Conservation (phyloP, 2,329 filamentous ascomycete species). For the Raffaelea deltoideospora region DNA sequence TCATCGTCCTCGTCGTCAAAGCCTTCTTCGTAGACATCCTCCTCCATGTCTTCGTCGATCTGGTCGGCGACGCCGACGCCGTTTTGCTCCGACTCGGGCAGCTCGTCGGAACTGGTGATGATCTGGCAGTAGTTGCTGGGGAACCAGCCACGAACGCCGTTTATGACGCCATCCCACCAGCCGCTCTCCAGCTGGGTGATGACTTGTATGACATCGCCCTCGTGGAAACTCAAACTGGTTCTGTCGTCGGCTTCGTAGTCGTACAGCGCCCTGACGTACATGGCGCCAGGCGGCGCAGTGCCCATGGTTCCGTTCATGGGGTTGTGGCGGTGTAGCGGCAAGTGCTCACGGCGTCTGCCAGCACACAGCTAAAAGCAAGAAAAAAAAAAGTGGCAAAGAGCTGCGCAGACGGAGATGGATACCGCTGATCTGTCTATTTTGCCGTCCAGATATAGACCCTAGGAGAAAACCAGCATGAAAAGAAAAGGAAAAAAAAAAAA, state of each 20-base stretch:
- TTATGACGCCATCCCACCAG: conserved; percentile 99
- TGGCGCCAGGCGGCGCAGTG: conserved; percentile 46
- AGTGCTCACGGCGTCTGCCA: not conserved
- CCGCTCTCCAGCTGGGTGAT: conserved; percentile 96
- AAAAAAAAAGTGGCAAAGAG: too few species aligned
- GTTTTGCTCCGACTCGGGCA: conserved; percentile 44
- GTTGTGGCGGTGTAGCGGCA: not conserved
- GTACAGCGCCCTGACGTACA: conserved; percentile 93
- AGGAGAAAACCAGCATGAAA: too few species aligned
- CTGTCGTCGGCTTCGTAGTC: conserved; percentile 96
- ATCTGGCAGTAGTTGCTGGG: conserved; percentile 97
- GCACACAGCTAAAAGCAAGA: too few species aligned
- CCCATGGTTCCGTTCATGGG: conserved; percentile 47
- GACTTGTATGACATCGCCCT: conserved; percentile 95
- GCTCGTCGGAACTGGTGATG: conserved; percentile 61
- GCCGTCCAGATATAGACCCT: too few species aligned
- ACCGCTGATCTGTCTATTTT: too few species aligned
- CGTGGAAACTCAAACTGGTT: conserved; percentile 90
- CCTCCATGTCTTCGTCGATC: conserved; percentile 47
- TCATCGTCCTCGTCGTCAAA: conserved; percentile 52
- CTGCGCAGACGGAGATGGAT: too few species aligned
- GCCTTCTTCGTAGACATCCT: conserved; percentile 52
- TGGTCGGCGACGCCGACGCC: conserved; percentile 37
- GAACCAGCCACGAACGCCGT: conserved; percentile 94
- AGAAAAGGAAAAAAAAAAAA: not conserved